phyloP scores from a whole-genome alignment of 768 basidiomycete genomes.

The Lactifluus hygrophoroides region DNA sequence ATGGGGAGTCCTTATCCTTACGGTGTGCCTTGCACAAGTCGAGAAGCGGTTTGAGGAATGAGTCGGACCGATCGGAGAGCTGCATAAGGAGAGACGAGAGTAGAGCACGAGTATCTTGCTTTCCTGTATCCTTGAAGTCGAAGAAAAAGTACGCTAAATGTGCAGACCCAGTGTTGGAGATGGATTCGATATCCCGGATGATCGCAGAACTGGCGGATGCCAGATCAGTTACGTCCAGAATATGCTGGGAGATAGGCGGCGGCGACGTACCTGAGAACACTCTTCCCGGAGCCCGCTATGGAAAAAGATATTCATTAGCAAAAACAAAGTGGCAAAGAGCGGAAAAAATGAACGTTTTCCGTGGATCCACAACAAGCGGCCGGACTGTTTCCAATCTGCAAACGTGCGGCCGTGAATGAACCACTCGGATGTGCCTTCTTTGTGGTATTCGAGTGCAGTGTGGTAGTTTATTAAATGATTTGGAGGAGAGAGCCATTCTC shows the following conservation, averaged over 20 bases:
- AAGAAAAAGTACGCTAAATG: neutral
- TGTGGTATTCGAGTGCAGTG: neutral
- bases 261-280: neutral
- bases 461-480: neutral
- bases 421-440: neutral
- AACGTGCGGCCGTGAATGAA: neutral
- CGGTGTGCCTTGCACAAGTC: neutral
- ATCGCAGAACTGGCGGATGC: neutral
- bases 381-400: neutral
- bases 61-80: neutral
- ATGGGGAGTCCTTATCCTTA: too few species aligned
- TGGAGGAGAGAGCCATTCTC: neutral
- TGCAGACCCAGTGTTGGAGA: neutral
- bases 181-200: neutral
- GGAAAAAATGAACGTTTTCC: neutral
- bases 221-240: too few species aligned
- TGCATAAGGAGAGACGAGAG: neutral
- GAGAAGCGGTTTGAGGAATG: neutral
- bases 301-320: neutral
- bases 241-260: neutral
- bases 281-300: neutral
- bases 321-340: too few species aligned
- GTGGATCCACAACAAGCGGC: neutral
- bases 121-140: neutral
- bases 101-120: neutral